Evolutionary conservation across 1,284 basidiomycete genomes (phyloP).

Genomic region (Tilletia indica): DNA sequence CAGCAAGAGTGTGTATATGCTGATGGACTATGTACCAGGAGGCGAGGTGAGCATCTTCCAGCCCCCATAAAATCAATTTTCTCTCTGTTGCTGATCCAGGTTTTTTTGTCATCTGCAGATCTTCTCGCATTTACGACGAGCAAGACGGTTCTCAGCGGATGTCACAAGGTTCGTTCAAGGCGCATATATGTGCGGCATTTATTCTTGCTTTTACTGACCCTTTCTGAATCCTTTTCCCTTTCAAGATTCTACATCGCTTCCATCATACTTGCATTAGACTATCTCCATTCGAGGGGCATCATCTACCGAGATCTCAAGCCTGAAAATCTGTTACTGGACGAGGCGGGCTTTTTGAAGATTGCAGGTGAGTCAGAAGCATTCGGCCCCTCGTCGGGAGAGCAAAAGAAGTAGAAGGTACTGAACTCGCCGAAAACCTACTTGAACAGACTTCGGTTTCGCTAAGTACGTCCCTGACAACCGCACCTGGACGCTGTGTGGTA

Average conservation of each 20-base stretch:
- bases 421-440: background rate
- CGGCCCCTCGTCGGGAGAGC: too few species aligned
- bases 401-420: too few species aligned
- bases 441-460: slow-evolving; percentile 62
- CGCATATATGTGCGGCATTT: too few species aligned
- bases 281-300: slow-evolving; percentile 49
- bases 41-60: slow-evolving; percentile 53
- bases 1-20: slow-evolving; percentile 62
- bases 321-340: slow-evolving; percentile 60
- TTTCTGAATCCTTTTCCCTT: background rate
- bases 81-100: background rate
- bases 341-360: slow-evolving; percentile 56
- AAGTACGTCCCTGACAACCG: slow-evolving; percentile 58
- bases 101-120: slow-evolving; percentile 30
- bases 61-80: too few species aligned
- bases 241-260: slow-evolving; percentile 61
- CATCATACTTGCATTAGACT: slow-evolving; percentile 60
- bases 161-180: slow-evolving; percentile 53
- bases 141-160: slow-evolving; percentile 59
- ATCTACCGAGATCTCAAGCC: slow-evolving; percentile 62
- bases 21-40: slow-evolving; percentile 61
- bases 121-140: slow-evolving; percentile 59
- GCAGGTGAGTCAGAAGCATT: background rate
- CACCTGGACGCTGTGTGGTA: slow-evolving; percentile 60
- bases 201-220: too few species aligned